These are phyloP conservation scores for Zymoseptoria passerinii DNA, from an alignment of 2,329 filamentous ascomycete genomes.

Conservation along the genomic window DNA sequence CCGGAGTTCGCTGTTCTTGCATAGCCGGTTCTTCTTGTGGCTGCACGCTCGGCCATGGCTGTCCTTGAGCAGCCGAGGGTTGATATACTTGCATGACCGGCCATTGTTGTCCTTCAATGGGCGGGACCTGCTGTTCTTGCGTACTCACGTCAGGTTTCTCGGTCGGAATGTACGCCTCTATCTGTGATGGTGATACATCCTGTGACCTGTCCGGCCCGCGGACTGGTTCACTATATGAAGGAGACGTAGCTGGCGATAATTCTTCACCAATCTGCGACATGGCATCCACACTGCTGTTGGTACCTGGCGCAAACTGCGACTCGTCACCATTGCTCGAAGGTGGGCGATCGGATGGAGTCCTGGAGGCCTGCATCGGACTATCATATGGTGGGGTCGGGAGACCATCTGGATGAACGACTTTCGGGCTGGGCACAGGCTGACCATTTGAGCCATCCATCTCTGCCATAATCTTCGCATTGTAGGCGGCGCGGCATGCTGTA, in stretches of 20 bases:
- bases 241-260: not conserved
- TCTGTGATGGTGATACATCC: not conserved
- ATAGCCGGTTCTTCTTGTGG: not conserved
- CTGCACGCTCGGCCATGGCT: not conserved
- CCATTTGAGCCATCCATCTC: not conserved
- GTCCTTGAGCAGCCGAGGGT: not conserved
- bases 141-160: not conserved
- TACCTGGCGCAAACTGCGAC: not conserved
- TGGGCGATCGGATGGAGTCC: not conserved
- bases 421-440: not conserved
- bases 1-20: not conserved
- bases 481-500: not conserved
- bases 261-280: not conserved
- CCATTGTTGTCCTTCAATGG: not conserved
- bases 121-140: not conserved
- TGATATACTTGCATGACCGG: not conserved
- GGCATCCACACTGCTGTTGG: not conserved
- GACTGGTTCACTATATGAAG: not conserved
- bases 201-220: not conserved
- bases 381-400: not conserved
- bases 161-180: not conserved
- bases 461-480: not conserved
- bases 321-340: not conserved
- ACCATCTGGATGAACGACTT: not conserved
- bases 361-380: not conserved